phyloP scores from a whole-genome alignment of 306 rosid species.

The Cicer cuneatum region DNA sequence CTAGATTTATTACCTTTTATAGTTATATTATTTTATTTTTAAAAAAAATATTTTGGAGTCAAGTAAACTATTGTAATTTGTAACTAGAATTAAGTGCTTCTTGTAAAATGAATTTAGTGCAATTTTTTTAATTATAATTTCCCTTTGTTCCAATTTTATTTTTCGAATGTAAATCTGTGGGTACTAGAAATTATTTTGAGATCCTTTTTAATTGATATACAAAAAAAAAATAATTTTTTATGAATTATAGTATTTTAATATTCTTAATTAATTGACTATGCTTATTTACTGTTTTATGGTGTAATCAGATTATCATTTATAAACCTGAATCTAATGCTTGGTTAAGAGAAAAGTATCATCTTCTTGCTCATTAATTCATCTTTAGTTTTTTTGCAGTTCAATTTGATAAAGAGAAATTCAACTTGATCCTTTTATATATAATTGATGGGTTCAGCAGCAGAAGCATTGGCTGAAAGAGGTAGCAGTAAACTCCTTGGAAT shows the following conservation, averaged over 20 bases:
- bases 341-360: neutral
- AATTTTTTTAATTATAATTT: too few relatives aligned
- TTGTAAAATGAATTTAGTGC: too few relatives aligned
- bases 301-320: neutral
- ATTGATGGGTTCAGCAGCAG: slow-evolving; percentile 65
- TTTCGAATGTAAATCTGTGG: too few relatives aligned
- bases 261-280: neutral
- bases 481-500: slow-evolving; percentile 66
- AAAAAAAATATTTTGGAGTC: neutral
- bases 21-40: neutral
- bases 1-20: slow-evolving; percentile 3
- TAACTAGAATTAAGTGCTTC: too few relatives aligned
- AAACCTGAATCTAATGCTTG: slow-evolving; percentile 28
- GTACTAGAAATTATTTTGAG: slow-evolving; percentile 8
- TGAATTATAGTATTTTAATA: neutral
- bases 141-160: too few relatives aligned
- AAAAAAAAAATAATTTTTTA: neutral
- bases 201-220: neutral
- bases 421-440: slow-evolving; percentile 32
- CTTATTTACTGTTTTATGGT: neutral
- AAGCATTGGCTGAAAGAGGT: slow-evolving; percentile 44
- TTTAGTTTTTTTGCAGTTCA: slow-evolving; percentile 39
- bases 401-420: slow-evolving; percentile 41
- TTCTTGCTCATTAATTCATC: neutral
- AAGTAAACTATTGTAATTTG: neutral